Conservation (phyloP, 768 basidiomycete genomes). For the Grammothele lineata region DNA sequence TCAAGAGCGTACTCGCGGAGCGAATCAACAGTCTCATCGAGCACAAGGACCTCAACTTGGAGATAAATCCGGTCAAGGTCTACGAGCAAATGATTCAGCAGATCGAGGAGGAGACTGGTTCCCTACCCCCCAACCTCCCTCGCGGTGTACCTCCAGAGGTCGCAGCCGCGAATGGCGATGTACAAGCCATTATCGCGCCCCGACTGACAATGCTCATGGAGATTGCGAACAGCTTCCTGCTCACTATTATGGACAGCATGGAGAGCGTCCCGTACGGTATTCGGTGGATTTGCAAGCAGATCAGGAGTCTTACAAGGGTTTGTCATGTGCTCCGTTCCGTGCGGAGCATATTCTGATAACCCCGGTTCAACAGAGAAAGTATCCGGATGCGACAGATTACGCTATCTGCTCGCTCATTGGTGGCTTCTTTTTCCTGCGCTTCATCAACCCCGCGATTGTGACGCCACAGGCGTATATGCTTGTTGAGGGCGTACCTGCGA, state of each 20-base stretch:
- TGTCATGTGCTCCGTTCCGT: conserved; percentile 20
- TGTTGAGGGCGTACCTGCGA: conserved; percentile 95
- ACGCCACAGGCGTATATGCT: conserved; percentile 99
- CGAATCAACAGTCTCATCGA: conserved; percentile 98
- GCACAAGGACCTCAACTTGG: conserved; percentile 98
- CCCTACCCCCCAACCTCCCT: conserved; percentile 85
- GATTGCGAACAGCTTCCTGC: conserved; percentile 95
- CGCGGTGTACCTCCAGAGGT: conserved; percentile 91
- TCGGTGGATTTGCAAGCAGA: conserved; percentile 99
- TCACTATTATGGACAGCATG: conserved; percentile 97
- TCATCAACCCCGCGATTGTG: conserved; percentile 99
- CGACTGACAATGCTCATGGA: conserved; percentile 99
- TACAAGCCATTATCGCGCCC: conserved; percentile 97
- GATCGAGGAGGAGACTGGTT: conserved; percentile 96
- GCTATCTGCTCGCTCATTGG: conserved; percentile 98
- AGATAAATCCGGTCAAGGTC: conserved; percentile 99
- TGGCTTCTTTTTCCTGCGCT: conserved; percentile 99
- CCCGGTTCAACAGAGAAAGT: conserved; percentile 70
- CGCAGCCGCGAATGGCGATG: conserved; percentile 92
- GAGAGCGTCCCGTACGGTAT: conserved; percentile 99
- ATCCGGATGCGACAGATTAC: conserved; percentile 97
- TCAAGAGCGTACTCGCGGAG: conserved; percentile 96
- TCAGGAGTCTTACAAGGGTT: conserved; percentile 92
- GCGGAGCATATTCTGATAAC: background rate
- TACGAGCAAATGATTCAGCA: conserved; percentile 99